phyloP scores from a whole-genome alignment of 2,329 filamentous ascomycete genomes.

The Geosmithia morbida region DNA sequence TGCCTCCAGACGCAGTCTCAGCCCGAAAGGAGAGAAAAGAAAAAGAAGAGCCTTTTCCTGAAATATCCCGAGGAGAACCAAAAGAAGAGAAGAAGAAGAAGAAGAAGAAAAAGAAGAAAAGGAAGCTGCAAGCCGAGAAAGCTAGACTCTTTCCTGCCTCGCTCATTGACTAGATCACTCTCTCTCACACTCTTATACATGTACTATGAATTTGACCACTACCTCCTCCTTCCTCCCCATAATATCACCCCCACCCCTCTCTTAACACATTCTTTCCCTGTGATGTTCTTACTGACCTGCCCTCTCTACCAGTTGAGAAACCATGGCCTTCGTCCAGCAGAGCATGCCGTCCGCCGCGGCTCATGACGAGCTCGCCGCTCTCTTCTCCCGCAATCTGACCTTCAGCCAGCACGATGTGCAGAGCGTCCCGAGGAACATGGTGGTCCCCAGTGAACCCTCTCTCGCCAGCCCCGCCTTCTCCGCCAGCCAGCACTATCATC shows the following conservation, averaged over 20 bases:
- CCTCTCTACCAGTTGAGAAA: slow-evolving; percentile 1
- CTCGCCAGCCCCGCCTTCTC: slow-evolving; percentile 37
- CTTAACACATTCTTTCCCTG: not conserved
- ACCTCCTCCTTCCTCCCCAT: not conserved
- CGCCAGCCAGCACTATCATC: slow-evolving; percentile 72
- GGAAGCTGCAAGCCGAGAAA: no score
- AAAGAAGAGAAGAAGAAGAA: not conserved
- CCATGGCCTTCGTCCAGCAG: slow-evolving; percentile 25
- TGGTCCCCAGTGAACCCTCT: slow-evolving; percentile 25
- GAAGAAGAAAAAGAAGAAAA: not conserved
- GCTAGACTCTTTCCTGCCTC: not conserved
- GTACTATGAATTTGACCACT: not conserved
- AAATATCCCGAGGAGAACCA: not conserved
- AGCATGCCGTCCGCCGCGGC: slow-evolving; percentile 36
- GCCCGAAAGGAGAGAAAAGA: no score
- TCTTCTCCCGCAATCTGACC: slow-evolving; percentile 65
- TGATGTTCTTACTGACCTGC: not conserved
- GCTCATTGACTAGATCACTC: not conserved
- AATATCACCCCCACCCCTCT: no score
- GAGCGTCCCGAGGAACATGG: slow-evolving; percentile 11
- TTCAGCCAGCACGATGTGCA: slow-evolving; percentile 29
- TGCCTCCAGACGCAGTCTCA: no score
- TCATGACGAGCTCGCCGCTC: slow-evolving; percentile 68
- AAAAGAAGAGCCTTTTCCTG: no score
- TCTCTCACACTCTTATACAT: not conserved